A percentile compares a stretch with the other conserved stretches of the same genome.
These are phyloP conservation scores for Mycena galericulata DNA, from an alignment of 768 basidiomycete species.

Conservation along the genomic window DNA sequence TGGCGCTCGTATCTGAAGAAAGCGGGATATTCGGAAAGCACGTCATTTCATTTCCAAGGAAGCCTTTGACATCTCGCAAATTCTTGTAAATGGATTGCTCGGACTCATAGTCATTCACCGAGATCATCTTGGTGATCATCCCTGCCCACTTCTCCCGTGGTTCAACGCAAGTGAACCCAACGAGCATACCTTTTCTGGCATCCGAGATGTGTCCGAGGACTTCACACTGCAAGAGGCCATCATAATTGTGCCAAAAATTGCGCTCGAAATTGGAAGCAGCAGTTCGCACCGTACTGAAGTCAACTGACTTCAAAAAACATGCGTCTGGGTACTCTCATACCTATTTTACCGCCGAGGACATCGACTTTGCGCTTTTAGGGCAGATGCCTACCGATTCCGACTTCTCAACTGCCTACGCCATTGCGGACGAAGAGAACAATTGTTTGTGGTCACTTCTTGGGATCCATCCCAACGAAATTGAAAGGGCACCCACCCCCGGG, in stretches of 20 bases:
- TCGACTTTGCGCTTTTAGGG: constrained; percentile 6
- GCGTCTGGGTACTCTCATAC: constrained; percentile 19
- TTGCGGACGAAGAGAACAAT: constrained; percentile 4
- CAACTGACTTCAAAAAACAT: constrained; percentile 9
- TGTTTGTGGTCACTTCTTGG: constrained; percentile 11
- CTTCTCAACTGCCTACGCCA: not conserved
- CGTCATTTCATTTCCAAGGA: constrained; percentile 42
- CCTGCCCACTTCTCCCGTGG: constrained; percentile 16
- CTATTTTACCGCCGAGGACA: constrained; percentile 1
- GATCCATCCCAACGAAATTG: constrained; percentile 3
- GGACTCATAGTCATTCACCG: constrained; percentile 41
- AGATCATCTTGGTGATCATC: constrained; percentile 16
- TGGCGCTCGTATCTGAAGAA: constrained; percentile 23
- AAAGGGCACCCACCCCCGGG: not conserved
- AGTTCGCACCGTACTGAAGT: not conserved
- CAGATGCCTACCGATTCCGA: constrained; percentile 14
- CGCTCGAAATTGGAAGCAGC: not conserved
- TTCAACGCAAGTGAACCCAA: constrained; percentile 9
- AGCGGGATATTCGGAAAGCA: constrained; percentile 16
- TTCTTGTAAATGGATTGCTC: constrained; percentile 38
- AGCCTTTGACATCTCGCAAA: constrained; percentile 37
- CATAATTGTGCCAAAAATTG: not conserved
- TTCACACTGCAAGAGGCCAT: constrained; percentile 14
- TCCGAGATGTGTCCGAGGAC: not conserved
- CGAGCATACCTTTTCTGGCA: constrained; percentile 10